Evolutionary conservation across 352 stramenopile species (phyloP), one percentile per base, ranked within the genome.

Genomic region (Phytophthora megakarya): DNA sequence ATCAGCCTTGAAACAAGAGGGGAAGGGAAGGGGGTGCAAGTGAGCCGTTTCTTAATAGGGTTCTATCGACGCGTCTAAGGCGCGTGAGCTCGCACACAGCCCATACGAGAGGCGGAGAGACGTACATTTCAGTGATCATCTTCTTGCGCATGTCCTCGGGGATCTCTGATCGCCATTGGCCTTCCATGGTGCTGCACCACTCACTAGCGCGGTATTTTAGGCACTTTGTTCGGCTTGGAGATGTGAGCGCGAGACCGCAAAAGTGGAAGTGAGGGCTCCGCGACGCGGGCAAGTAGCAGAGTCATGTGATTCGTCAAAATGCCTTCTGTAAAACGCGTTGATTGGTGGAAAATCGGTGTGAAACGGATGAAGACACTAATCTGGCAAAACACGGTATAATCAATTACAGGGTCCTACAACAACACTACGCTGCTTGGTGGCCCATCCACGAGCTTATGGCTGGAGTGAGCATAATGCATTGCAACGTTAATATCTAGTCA

Each of bases 61-160:
- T 26, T 35, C 45, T 51, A 15, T n/a, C 10, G 30, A 44, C 49
- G 39, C 26, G 23, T 8, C 46, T 1, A 46, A 16, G 9, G 11
- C 13, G 12, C 39, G 12, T 22, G 30, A 25, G 9, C 13, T 28
- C 38, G 25, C 33, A 56, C 30, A 23, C 47, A 13, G 16, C 54
- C 26, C 42, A 16, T 49, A 38, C 3, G 23, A 15, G 10, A 56
- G 35, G 22, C 12, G 2, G 28, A 48, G 16, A 22, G 5, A 78
- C 81, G 68, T 78, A 94, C 86, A 94, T 93, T 70, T 92, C 80
- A 19, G 81, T 93, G 73, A 94, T 94, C 84, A 94, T 93, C 62
- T 88, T 77, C 75, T 93, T 94, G 67, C 86, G 86, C 75, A 82
- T 84, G 49, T 92, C 80, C 61, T 92, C 84, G 28, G 81, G 69